Conservation (phyloP, 352 stramenopile species). For the Globisporangium emineosum region DNA sequence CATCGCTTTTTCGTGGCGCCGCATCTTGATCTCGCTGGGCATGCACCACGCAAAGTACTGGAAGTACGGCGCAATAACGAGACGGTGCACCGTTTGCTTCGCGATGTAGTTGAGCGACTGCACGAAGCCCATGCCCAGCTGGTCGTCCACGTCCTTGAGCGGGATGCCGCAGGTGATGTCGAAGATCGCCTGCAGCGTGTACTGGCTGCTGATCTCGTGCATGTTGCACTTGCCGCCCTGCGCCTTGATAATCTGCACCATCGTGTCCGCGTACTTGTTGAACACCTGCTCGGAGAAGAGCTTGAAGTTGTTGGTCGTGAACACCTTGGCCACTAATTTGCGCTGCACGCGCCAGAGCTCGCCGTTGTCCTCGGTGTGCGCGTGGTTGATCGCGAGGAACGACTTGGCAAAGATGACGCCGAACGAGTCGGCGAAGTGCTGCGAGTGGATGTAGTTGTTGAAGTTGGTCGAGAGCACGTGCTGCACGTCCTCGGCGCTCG, state of each 20-base stretch:
- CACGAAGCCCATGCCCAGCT: slow-evolving; percentile 27
- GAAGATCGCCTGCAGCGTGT: slow-evolving; percentile 53
- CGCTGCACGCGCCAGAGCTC: background rate
- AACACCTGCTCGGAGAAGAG: background rate
- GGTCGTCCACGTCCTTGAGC: slow-evolving; percentile 28
- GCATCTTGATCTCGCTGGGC: slow-evolving; percentile 49
- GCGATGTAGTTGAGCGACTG: too few relatives aligned
- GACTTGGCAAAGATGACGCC: too few relatives aligned
- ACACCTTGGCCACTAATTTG: background rate
- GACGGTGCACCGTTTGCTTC: too few relatives aligned
- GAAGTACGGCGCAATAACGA: slow-evolving; percentile 65
- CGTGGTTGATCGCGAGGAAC: slow-evolving; percentile 66
- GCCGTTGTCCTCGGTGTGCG: background rate
- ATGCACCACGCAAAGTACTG: slow-evolving; percentile 56
- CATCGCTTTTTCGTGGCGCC: slow-evolving; percentile 22
- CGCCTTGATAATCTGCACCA: background rate
- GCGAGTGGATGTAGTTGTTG: too few relatives aligned
- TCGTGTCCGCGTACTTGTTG: background rate
- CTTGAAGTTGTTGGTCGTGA: background rate
- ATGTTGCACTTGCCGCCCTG: slow-evolving; percentile 32
- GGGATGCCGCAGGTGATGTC: slow-evolving; percentile 51
- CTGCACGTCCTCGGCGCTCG: too few relatives aligned
- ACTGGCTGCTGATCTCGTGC: slow-evolving; percentile 40
- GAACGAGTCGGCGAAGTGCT: too few relatives aligned
- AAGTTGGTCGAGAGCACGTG: too few relatives aligned